These are phyloP conservation scores for Cyclostephanos invisitatus DNA, from an alignment of 108 stramenopile genomes.

Conservation along the genomic window DNA sequence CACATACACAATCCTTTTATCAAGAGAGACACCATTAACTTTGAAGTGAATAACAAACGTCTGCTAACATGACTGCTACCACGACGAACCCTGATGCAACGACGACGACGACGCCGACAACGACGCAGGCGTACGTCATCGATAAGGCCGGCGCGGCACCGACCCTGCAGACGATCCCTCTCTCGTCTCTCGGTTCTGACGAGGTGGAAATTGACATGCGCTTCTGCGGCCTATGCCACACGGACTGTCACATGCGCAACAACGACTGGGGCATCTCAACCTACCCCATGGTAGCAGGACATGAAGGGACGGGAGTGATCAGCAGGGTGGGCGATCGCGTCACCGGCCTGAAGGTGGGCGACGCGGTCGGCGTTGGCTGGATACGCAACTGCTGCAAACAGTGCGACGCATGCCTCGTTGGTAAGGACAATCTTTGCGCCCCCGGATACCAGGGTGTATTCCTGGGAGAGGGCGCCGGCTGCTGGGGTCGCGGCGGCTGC, in stretches of 20 bases:
- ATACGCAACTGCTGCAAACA: slow-evolving; percentile 22
- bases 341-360: slow-evolving; percentile 21
- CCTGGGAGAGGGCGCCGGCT: slow-evolving; percentile 23
- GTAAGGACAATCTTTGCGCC: slow-evolving; percentile 29
- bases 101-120: too few species aligned
- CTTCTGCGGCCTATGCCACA: slow-evolving; percentile 30
- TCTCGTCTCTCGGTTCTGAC: slow-evolving; percentile 19
- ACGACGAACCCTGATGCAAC: neutral
- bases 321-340: slow-evolving; percentile 23
- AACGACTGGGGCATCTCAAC: slow-evolving; percentile 34
- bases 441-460: slow-evolving; percentile 25
- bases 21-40: too few species aligned
- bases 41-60: too few species aligned
- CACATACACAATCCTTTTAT: too few species aligned
- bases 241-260: slow-evolving; percentile 35
- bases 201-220: slow-evolving; percentile 29
- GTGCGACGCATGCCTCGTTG: slow-evolving; percentile 27
- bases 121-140: slow-evolving; percentile 28
- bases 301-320: slow-evolving; percentile 25
- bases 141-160: slow-evolving; percentile 24
- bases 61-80: neutral
- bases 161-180: slow-evolving; percentile 23
- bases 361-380: slow-evolving; percentile 26
- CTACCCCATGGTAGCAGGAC: slow-evolving; percentile 34
- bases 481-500: slow-evolving; percentile 28